Percentiles rank a stretch among this genome's conserved stretches.
These are phyloP conservation scores for Cryptococcus depauperatus DNA, from an alignment of 1,284 basidiomycete species.

Conservation along the genomic window DNA sequence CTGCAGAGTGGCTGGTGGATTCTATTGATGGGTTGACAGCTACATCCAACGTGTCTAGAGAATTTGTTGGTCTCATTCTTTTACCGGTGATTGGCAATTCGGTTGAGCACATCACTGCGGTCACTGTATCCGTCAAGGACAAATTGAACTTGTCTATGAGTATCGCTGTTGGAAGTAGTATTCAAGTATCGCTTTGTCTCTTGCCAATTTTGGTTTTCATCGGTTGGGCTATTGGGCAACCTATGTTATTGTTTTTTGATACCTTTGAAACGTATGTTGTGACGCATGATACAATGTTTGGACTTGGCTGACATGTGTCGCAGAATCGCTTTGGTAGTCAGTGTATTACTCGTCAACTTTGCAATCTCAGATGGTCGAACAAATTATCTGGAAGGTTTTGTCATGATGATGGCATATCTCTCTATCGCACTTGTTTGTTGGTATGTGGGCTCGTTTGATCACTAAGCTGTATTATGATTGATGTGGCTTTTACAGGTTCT, in stretches of 20 bases:
- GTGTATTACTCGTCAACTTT: slow-evolving; percentile 70
- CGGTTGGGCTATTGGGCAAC: slow-evolving; percentile 49
- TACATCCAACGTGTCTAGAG: slow-evolving; percentile 48
- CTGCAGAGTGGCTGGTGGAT: slow-evolving; percentile 76
- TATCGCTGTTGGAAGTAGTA: slow-evolving; percentile 79
- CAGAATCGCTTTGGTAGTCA: slow-evolving; percentile 48
- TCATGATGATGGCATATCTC: slow-evolving; percentile 49
- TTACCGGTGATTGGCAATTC: slow-evolving; percentile 72
- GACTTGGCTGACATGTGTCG: slow-evolving; percentile 4
- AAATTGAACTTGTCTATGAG: slow-evolving; percentile 53
- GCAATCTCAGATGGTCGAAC: slow-evolving; percentile 75
- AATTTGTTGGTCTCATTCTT: slow-evolving; percentile 78
- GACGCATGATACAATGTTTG: not conserved
- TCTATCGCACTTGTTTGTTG: slow-evolving; percentile 42
- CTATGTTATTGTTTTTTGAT: slow-evolving; percentile 46
- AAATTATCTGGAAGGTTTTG: slow-evolving; percentile 63
- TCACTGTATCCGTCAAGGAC: slow-evolving; percentile 73
- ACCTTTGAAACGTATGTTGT: slow-evolving; percentile 38
- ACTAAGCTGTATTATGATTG: not conserved
- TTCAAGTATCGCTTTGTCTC: slow-evolving; percentile 82
- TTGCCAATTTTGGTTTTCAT: slow-evolving; percentile 59
- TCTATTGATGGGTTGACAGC: slow-evolving; percentile 63
- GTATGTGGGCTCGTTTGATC: slow-evolving; percentile 12
- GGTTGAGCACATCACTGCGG: slow-evolving; percentile 80
- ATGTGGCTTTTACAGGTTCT: slow-evolving; percentile 9